A percentile compares a stretch with the other conserved stretches of the same genome.
Conservation (phyloP, 306 rosid species). For the Casuarina equisetifolia region DNA sequence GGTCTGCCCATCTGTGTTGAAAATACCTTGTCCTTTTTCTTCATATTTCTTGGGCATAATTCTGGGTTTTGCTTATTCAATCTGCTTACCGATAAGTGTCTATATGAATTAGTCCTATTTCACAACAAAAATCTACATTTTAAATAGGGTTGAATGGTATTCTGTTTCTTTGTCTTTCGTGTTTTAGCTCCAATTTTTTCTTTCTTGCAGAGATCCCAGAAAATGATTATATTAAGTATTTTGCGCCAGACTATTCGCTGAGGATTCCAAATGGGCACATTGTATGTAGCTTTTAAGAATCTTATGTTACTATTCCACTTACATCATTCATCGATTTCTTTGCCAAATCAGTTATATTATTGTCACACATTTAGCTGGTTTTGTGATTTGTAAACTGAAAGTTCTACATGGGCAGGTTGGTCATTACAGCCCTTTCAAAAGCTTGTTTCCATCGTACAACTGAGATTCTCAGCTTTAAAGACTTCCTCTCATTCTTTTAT, state of each 20-base stretch:
- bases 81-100: neutral
- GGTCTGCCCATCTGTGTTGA: neutral
- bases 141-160: neutral
- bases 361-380: neutral
- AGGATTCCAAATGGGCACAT: slow-evolving; percentile 84
- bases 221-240: slow-evolving; percentile 84
- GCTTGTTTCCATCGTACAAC: slow-evolving; percentile 20
- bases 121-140: too few species aligned
- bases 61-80: neutral
- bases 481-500: neutral
- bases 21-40: neutral
- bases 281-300: slow-evolving; percentile 52
- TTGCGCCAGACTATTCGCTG: slow-evolving; percentile 81
- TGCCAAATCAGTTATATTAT: neutral
- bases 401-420: neutral
- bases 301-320: slow-evolving; percentile 9
- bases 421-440: neutral
- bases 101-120: neutral
- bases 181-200: slow-evolving; percentile 8
- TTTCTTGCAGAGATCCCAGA: slow-evolving; percentile 90
- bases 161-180: slow-evolving; percentile 11
- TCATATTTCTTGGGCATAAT: slow-evolving; percentile 3
- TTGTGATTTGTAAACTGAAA: neutral
- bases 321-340: slow-evolving; percentile 16
- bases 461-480: neutral